Conservation (phyloP, 108 stramenopile genomes). For the Bacterosira constricta region DNA sequence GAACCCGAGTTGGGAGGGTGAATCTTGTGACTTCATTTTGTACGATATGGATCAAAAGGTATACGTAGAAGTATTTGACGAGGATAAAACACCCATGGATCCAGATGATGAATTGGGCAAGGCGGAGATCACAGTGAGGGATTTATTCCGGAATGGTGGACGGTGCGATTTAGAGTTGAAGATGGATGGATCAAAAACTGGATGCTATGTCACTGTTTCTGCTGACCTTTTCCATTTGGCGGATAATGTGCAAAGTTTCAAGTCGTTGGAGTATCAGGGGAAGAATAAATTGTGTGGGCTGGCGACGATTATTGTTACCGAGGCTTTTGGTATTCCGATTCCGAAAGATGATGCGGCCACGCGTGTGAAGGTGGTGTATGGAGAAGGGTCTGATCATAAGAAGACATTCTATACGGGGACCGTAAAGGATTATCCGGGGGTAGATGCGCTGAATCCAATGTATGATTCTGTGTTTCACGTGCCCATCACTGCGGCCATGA, state of each 20-base stretch:
- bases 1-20: constrained; percentile 58
- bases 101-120: constrained; percentile 65
- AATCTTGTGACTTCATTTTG: constrained; percentile 58
- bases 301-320: constrained; percentile 51
- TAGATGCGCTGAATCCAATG: constrained; percentile 60
- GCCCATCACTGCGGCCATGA: constrained; percentile 16
- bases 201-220: constrained; percentile 51
- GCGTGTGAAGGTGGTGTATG: constrained; percentile 61
- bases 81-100: constrained; percentile 52
- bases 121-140: constrained; percentile 43
- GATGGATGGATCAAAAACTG: constrained; percentile 45
- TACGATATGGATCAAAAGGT: constrained; percentile 61
- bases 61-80: constrained; percentile 58
- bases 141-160: constrained; percentile 43
- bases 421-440: constrained; percentile 54
- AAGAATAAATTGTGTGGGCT: constrained; percentile 53
- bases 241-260: constrained; percentile 16
- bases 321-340: constrained; percentile 56
- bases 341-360: constrained; percentile 48
- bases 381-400: constrained; percentile 8
- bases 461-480: constrained; percentile 45
- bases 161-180: constrained; percentile 31
- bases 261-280: constrained; percentile 6
- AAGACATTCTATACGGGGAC: constrained; percentile 28
- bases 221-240: constrained; percentile 45